Evolutionary conservation across 805 yeast species (phyloP).

Genomic region (Scheffersomyces amazonensis): DNA sequence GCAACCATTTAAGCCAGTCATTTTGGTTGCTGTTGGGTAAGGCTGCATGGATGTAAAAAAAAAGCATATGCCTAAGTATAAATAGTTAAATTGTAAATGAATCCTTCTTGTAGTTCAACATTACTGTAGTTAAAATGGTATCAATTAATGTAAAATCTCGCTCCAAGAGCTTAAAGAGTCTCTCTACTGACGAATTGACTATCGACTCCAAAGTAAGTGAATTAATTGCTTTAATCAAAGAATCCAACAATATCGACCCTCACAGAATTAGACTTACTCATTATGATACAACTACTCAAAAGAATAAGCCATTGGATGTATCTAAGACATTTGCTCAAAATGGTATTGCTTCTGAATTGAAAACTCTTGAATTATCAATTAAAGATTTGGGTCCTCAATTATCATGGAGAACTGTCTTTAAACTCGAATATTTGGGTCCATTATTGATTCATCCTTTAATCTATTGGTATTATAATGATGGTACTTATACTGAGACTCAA

Average conservation of each 20-base stretch:
- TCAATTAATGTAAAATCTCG: conserved; percentile 55
- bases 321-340: conserved; percentile 45
- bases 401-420: conserved; percentile 86
- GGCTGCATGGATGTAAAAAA: neutral
- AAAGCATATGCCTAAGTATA: neutral
- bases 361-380: conserved; percentile 48
- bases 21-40: too few species aligned
- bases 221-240: conserved; percentile 42
- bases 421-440: conserved; percentile 90
- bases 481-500: conserved; percentile 51
- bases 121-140: conserved; percentile 34
- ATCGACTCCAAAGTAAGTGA: conserved; percentile 35
- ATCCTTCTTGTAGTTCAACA: neutral
- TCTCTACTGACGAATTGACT: conserved; percentile 37
- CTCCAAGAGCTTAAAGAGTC: conserved; percentile 53
- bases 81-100: neutral
- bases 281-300: conserved; percentile 13
- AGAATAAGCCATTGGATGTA: conserved; percentile 24
- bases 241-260: conserved; percentile 27
- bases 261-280: conserved; percentile 27
- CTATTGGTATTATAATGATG: conserved; percentile 39
- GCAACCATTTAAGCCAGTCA: too few species aligned
- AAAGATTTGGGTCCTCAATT: conserved; percentile 94
- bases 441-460: conserved; percentile 72
- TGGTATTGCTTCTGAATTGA: conserved; percentile 31